phyloP scores from a whole-genome alignment of 2,329 filamentous ascomycete genomes.

The Aspergillus felis region DNA sequence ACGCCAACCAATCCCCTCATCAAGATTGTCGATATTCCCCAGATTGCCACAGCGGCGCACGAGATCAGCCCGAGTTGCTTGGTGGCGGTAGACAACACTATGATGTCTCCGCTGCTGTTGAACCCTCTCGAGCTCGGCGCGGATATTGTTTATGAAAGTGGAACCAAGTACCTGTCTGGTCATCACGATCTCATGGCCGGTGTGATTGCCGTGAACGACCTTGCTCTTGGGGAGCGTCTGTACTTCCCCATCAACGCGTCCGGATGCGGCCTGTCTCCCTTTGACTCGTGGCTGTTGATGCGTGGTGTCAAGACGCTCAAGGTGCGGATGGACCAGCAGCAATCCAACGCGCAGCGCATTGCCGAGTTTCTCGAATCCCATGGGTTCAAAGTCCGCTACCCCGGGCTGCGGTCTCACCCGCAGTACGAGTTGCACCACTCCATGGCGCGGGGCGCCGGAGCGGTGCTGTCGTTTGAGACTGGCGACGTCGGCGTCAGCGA shows the following conservation, averaged over 20 bases:
- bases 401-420: conserved; percentile 87
- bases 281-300: conserved; percentile 94
- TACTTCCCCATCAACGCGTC: conserved; percentile 98
- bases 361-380: conserved; percentile 86
- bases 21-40: conserved; percentile 90
- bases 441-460: conserved; percentile 89
- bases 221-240: conserved; percentile 76
- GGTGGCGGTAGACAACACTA: conserved; percentile 96
- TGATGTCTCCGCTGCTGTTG: conserved; percentile 91
- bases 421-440: conserved; percentile 96
- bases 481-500: conserved; percentile 79
- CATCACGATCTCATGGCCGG: conserved; percentile 99
- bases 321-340: conserved; percentile 98
- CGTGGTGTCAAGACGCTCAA: conserved; percentile 93
- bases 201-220: conserved; percentile 86
- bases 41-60: conserved; percentile 73
- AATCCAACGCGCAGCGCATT: conserved; percentile 84
- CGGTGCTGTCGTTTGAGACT: conserved; percentile 93
- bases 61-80: conserved; percentile 72
- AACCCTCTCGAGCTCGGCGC: conserved; percentile 93
- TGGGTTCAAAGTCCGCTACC: conserved; percentile 93
- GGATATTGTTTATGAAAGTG: conserved; percentile 95
- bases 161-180: conserved; percentile 95
- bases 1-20: conserved; percentile 97
- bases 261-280: conserved; percentile 88